Evolutionary conservation across 257 asterid genomes (phyloP), one percentile per base, ranked within the genome.

Genomic region (Gynochthodes officinalis): DNA sequence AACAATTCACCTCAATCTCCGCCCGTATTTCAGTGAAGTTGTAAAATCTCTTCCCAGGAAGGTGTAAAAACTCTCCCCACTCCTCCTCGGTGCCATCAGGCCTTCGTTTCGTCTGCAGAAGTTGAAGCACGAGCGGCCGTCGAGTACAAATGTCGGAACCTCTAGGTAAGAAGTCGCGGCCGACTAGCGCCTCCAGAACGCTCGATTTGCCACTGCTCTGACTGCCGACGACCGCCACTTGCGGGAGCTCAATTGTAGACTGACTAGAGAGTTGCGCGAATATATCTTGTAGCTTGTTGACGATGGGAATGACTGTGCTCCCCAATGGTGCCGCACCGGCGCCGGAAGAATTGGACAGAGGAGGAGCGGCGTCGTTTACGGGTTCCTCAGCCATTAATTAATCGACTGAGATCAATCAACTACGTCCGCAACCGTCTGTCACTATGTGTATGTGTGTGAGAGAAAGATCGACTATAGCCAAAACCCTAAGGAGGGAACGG

Each of bases 191-290:
- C 84, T 94, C 99, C 85, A 94, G 79, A 50, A 94, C 99, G 58
- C 99, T 94, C 5, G 99, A 94, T 86, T 94, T 94, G 1, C 99
- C 99, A 65, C 99, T 94, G 85, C 99, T 94, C 86, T 94, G 99
- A 78, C 99, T 91, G 11, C 99, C 99, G 16, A 94, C 93, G 25
- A 94, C 99, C 53, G 93, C 96, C 84, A 94, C 99, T 85, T 94
- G 97, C 32, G 99, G 99, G 78, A 94, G 73, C 79, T 94, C 96
- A 82, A 94, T 84, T 32, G 83, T 84, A 15, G 96, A 88, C 78
- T 89, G 89, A 70, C 87, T 84, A 10, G 97, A 96, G 14, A 88
- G 81, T 70, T 94, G 96, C 46, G 96, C 93, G 69, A 91, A 88
- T 11, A 94, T 94, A 69, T 94, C 99, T 77, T 94, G 99, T 44